phyloP scores from a whole-genome alignment of 2,329 filamentous ascomycete species.

The Hymenoscyphus infarciens region DNA sequence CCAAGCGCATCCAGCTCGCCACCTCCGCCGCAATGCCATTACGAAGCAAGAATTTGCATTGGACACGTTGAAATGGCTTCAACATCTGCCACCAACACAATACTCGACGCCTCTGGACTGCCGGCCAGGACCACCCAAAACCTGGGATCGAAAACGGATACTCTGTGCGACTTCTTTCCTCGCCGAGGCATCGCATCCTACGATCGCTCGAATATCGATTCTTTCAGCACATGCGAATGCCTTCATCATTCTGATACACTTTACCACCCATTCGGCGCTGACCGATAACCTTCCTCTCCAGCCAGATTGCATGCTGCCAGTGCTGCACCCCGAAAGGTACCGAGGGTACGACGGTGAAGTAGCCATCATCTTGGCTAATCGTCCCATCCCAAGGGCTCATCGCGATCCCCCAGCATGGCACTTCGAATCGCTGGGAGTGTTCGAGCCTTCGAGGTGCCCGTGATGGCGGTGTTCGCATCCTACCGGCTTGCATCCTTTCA shows the following conservation, averaged over 20 bases:
- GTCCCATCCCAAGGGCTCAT: not conserved
- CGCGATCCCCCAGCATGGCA: not conserved
- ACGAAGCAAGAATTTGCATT: not conserved
- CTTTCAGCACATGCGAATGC: not conserved
- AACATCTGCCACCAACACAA: not conserved
- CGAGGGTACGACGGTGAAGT: not conserved
- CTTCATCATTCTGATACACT: not conserved
- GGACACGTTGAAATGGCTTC: not conserved
- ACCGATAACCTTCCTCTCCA: not conserved
- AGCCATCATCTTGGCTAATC: conserved; percentile 2
- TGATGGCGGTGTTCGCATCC: not conserved
- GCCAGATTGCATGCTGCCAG: not conserved
- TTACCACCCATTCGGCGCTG: not conserved
- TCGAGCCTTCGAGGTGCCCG: no score
- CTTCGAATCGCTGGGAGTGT: not conserved
- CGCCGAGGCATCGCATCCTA: not conserved
- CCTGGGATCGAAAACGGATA: no score
- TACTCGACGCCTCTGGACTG: not conserved
- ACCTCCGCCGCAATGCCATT: not conserved
- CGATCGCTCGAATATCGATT: not conserved
- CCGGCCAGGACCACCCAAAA: not conserved
- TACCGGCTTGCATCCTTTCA: conserved; percentile 6
- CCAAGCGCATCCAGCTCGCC: not conserved
- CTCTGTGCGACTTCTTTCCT: no score
- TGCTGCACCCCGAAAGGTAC: not conserved